These are phyloP conservation scores for Osmanthus fragrans DNA, from an alignment of 257 asterid species.

Conservation along the genomic window DNA sequence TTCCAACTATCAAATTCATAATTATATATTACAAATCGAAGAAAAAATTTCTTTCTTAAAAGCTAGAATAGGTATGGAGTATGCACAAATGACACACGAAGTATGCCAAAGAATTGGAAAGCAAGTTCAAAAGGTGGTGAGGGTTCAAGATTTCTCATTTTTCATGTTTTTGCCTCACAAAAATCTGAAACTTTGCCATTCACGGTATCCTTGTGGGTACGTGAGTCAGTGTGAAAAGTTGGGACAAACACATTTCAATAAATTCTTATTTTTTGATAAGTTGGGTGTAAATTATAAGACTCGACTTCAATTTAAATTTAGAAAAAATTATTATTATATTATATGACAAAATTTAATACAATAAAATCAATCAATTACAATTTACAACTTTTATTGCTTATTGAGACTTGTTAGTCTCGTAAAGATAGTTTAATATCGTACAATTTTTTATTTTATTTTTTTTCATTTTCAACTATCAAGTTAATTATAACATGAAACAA, in stretches of 20 bases:
- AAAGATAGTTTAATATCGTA: too few relatives aligned
- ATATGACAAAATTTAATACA: too few relatives aligned
- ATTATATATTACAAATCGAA: not conserved
- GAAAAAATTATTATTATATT: too few relatives aligned
- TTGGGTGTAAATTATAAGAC: too few relatives aligned
- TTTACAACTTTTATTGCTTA: too few relatives aligned
- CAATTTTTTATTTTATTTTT: too few relatives aligned
- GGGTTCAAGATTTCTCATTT: not conserved
- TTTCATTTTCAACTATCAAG: not conserved
- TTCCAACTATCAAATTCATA: not conserved
- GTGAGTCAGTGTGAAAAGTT: conserved; percentile 29
- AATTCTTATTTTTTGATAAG: too few relatives aligned
- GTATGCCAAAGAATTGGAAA: not conserved
- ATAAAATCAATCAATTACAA: too few relatives aligned
- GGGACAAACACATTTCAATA: too few relatives aligned
- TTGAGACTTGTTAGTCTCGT: too few relatives aligned
- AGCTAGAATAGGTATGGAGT: conserved; percentile 10
- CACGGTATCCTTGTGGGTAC: not conserved
- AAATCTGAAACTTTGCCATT: conserved; percentile 15
- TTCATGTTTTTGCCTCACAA: conserved; percentile 6
- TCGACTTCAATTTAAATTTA: too few relatives aligned
- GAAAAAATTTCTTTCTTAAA: not conserved
- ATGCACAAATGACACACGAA: too few relatives aligned
- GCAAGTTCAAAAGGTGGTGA: conserved; percentile 7
- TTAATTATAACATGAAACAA: not conserved